A percentile compares a stretch with the other conserved stretches of the same genome.
Evolutionary conservation across 1,139 yeast genomes (phyloP).

Genomic region (Debaryomyces nepalensis): DNA sequence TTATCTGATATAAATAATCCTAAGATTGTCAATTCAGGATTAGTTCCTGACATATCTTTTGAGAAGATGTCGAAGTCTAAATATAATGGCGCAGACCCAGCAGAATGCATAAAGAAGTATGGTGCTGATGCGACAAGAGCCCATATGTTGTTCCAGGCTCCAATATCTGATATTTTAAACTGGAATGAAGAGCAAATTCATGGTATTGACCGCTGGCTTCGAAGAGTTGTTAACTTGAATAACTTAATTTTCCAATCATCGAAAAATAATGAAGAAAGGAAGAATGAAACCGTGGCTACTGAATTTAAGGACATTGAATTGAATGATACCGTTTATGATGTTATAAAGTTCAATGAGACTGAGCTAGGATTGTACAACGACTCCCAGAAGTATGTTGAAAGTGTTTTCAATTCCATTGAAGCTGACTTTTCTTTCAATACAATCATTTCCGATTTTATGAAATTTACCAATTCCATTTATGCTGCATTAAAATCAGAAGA

Average conservation of each 20-base stretch:
- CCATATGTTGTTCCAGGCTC: constrained; percentile 92
- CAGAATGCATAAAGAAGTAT: constrained; percentile 69
- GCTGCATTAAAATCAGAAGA: constrained; percentile 37
- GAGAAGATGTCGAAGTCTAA: constrained; percentile 98
- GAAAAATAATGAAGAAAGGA: constrained; percentile 1
- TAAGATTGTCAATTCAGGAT: constrained; percentile 53
- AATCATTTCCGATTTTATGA: constrained; percentile 88
- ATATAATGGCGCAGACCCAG: constrained; percentile 92
- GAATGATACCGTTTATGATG: constrained; percentile 23
- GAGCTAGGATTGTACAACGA: constrained; percentile 66
- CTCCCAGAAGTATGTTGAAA: constrained; percentile 51
- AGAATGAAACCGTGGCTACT: constrained; percentile 4
- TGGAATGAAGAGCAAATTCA: constrained; percentile 91
- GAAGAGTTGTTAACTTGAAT: constrained; percentile 57
- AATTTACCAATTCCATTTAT: constrained; percentile 63
- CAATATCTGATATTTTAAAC: constrained; percentile 74
- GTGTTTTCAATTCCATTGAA: constrained; percentile 63
- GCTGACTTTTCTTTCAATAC: constrained; percentile 74
- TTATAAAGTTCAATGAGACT: constrained; percentile 34
- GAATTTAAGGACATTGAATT: constrained; percentile 23
- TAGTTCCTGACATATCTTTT: constrained; percentile 57
- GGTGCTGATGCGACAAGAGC: constrained; percentile 98
- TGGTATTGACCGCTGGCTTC: constrained; percentile 88
- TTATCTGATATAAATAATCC: constrained; percentile 44
- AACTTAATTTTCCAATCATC: constrained; percentile 19